Conservation (phyloP, 805 yeast species). For the Kodamaea lidongshanica region DNA sequence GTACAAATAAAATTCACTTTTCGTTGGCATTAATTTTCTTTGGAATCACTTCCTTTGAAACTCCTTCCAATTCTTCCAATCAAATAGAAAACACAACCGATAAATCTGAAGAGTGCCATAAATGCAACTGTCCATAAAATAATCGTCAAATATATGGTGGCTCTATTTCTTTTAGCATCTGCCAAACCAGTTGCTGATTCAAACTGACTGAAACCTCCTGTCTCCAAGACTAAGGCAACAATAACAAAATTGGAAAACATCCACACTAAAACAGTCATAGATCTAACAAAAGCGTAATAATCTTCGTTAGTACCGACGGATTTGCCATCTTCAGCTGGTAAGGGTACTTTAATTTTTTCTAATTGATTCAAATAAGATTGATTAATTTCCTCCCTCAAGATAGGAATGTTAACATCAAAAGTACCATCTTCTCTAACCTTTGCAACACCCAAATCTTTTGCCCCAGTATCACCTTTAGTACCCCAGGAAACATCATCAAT, state of each 20-base stretch:
- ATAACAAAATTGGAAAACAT: conserved; percentile 39
- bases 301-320: conserved; percentile 34
- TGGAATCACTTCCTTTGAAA: conserved; percentile 15
- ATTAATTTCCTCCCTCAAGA: conserved; percentile 48
- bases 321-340: conserved; percentile 24
- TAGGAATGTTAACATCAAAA: conserved; percentile 48
- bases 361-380: conserved; percentile 47
- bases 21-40: conserved; percentile 1
- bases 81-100: conserved; percentile 49
- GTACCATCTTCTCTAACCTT: conserved; percentile 50
- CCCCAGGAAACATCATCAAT: conserved; percentile 73
- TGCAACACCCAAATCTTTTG: conserved; percentile 50
- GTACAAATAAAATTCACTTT: no score
- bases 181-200: conserved; percentile 19
- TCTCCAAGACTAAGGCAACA: conserved; percentile 37
- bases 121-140: conserved; percentile 59
- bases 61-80: conserved; percentile 26
- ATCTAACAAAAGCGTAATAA: conserved; percentile 40
- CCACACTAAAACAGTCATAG: conserved; percentile 43
- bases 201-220: conserved; percentile 40
- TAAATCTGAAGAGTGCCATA: conserved; percentile 50
- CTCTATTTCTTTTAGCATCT: conserved; percentile 28
- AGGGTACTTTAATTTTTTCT: conserved; percentile 43
- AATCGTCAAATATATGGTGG: conserved; percentile 43
- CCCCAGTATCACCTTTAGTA: conserved; percentile 63